phyloP scores from a whole-genome alignment of 768 basidiomycete species.

The Termitomyces sp. region DNA sequence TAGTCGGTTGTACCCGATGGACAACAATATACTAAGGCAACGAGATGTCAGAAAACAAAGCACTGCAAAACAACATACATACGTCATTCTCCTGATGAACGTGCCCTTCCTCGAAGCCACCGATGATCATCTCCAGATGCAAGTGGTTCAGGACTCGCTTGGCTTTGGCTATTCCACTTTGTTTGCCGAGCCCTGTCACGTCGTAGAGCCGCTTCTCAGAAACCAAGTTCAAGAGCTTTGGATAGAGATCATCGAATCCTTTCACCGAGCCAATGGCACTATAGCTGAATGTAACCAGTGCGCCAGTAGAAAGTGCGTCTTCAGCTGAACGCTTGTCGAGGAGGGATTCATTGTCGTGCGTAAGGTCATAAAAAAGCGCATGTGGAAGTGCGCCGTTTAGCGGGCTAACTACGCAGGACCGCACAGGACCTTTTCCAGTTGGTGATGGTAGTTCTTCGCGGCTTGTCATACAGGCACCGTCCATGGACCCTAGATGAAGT shows the following conservation, averaged over 20 bases:
- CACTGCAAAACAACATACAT: conserved; percentile 26
- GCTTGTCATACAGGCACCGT: conserved; percentile 75
- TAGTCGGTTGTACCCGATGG: conserved; percentile 85
- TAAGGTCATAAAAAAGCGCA: conserved; percentile 91
- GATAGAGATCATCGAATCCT: conserved; percentile 96
- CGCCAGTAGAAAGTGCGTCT: conserved; percentile 91
- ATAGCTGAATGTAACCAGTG: conserved; percentile 85
- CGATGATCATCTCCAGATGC: conserved; percentile 89
- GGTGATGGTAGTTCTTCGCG: conserved; percentile 76
- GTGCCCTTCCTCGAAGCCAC: conserved; percentile 85
- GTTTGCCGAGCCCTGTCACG: conserved; percentile 48
- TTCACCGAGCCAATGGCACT: conserved; percentile 91
- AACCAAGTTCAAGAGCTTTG: conserved; percentile 89
- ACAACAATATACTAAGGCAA: conserved; percentile 79
- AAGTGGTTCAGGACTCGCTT: conserved; percentile 80
- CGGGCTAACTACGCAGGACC: conserved; percentile 69
- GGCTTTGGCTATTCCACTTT: conserved; percentile 50
- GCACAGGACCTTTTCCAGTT: conserved; percentile 74
- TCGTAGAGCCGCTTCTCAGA: conserved; percentile 79
- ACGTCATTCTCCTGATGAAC: conserved; percentile 97
- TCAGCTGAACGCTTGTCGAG: conserved; percentile 88
- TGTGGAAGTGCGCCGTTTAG: conserved; percentile 87
- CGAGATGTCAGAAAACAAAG: not conserved
- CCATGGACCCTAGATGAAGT: conserved; percentile 81
- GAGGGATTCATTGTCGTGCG: conserved; percentile 96